Evolutionary conservation across 106 monocot species (phyloP).

Genomic region (Cymbidium sinense): DNA sequence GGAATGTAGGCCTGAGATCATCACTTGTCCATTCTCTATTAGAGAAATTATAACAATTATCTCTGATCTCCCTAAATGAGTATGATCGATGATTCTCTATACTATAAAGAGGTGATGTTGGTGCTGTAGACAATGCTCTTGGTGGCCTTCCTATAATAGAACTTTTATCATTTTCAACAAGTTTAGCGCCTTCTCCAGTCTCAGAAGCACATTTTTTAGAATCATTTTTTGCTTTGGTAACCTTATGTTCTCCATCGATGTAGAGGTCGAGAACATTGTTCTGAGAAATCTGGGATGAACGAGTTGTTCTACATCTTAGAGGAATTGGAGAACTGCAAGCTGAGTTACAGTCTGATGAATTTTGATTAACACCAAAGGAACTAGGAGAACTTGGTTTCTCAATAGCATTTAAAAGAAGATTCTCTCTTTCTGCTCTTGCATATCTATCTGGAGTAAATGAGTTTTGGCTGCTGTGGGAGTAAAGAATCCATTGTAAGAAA

Average conservation of each 20-base stretch:
- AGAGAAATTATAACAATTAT: not conserved
- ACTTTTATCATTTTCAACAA: slow-evolving; percentile 29
- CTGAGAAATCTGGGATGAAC: slow-evolving; percentile 10
- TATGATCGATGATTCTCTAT: slow-evolving; percentile 31
- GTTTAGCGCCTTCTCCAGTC: slow-evolving; percentile 13
- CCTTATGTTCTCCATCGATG: slow-evolving; percentile 44
- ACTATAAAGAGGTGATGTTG: slow-evolving; percentile 31
- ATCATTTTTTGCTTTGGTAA: slow-evolving; percentile 8
- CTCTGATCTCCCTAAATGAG: slow-evolving; percentile 39
- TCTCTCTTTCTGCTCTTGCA: slow-evolving; percentile 16
- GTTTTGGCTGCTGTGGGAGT: slow-evolving; percentile 9
- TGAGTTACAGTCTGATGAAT: slow-evolving; percentile 27
- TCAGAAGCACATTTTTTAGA: slow-evolving; percentile 8
- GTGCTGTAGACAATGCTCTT: slow-evolving; percentile 43
- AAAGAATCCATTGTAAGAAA: slow-evolving; percentile 1
- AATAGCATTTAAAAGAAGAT: slow-evolving; percentile 8
- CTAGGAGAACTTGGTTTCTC: slow-evolving; percentile 28
- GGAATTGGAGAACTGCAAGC: slow-evolving; percentile 36
- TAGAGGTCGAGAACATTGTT: slow-evolving; percentile 36
- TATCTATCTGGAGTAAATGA: slow-evolving; percentile 27
- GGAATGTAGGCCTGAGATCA: slow-evolving; percentile 15
- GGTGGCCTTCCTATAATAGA: slow-evolving; percentile 48
- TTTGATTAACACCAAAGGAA: slow-evolving; percentile 21
- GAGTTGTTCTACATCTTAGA: slow-evolving; percentile 29
- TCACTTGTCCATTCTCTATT: not conserved